These are phyloP conservation scores for Fusarium falciforme DNA, from an alignment of 2,329 filamentous ascomycete species.

Conservation along the genomic window DNA sequence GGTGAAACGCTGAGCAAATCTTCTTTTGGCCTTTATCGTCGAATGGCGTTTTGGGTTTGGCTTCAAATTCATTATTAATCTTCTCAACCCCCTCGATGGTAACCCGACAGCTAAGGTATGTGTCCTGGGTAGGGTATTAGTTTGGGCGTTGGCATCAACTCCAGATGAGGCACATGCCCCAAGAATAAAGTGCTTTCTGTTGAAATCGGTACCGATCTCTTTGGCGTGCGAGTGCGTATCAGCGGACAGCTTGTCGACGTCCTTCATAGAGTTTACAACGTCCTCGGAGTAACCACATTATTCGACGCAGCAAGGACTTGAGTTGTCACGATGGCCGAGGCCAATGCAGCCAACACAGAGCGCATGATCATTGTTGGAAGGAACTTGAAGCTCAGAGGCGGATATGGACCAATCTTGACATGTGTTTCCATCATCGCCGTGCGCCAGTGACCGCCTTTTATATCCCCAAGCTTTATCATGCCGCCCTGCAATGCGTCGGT, in stretches of 20 bases:
- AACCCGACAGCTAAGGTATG: conserved; percentile 21
- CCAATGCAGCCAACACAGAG: neutral
- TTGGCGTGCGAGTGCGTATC: conserved; percentile 2
- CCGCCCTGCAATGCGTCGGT: neutral
- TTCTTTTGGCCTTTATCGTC: conserved; percentile 7
- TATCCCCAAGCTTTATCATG: neutral
- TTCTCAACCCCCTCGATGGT: conserved; percentile 15
- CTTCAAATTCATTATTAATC: neutral
- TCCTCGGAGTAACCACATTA: neutral
- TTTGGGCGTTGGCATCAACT: no score
- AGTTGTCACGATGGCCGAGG: neutral
- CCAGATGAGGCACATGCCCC: neutral
- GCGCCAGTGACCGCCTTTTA: neutral
- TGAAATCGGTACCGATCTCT: conserved; percentile 1
- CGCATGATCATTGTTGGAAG: neutral
- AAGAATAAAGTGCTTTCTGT: neutral
- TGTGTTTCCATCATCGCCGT: neutral
- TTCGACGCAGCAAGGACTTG: neutral
- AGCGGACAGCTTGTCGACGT: conserved; percentile 1
- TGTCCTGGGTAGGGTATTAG: neutral
- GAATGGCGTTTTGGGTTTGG: conserved; percentile 6
- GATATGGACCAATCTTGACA: neutral
- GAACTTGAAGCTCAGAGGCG: neutral
- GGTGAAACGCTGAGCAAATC: conserved; percentile 16
- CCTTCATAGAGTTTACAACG: neutral